Conservation (phyloP, 139 green algal genomes). For the Chlamydomonas sphaeroides region DNA sequence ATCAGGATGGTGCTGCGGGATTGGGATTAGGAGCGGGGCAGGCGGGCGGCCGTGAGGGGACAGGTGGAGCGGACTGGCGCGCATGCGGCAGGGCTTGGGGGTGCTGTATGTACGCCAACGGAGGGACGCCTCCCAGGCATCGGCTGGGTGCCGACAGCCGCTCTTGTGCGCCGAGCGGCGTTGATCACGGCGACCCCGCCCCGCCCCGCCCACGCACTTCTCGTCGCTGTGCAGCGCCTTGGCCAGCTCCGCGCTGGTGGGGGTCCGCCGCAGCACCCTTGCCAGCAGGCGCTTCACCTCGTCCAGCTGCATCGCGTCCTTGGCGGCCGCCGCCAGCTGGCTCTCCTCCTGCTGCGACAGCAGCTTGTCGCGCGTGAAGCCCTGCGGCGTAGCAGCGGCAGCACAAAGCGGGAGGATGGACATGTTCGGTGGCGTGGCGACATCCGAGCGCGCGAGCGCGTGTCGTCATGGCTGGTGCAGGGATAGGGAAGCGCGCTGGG, state of each 20-base stretch:
- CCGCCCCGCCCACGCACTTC: neutral
- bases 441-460: too few species aligned
- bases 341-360: constrained; percentile 18
- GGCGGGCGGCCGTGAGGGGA: neutral
- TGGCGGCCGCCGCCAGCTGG: constrained; percentile 6
- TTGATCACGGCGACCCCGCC: neutral
- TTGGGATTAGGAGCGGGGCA: too few species aligned
- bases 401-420: too few species aligned
- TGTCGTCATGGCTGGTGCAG: too few species aligned
- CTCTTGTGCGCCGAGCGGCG: neutral
- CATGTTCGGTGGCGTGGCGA: too few species aligned
- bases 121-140: too few species aligned
- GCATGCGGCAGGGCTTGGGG: too few species aligned
- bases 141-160: too few species aligned
- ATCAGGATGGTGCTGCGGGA: neutral
- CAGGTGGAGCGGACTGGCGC: too few species aligned
- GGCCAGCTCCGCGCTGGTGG: constrained; percentile 19
- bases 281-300: neutral
- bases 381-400: neutral
- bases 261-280: neutral
- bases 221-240: neutral
- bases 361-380: constrained; percentile 17
- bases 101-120: too few species aligned
- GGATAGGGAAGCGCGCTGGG: too few species aligned
- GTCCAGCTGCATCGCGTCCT: constrained; percentile 23